Base-by-base conservation (phyloP, 2,329 filamentous ascomycete genomes). In the Aspergillus viridinutans region DNA sequence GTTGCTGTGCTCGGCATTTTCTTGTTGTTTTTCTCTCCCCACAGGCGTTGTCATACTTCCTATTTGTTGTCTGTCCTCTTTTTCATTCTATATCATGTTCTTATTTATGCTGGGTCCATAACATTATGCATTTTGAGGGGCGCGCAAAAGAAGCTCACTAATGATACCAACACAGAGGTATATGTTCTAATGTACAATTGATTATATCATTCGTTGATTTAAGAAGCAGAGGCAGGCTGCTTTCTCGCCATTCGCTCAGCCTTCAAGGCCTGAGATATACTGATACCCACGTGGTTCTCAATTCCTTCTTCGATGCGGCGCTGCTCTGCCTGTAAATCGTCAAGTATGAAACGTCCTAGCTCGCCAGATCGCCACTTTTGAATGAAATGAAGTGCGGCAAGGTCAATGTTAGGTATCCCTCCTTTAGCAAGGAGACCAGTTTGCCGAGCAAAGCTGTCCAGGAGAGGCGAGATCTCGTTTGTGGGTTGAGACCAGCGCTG, bases 341-440 rank as follows among this genome's bases (percentile, higher is more conserved):
- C 94, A 32, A 99, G 79, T 21, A 91, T 76, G 68, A 95, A 94
- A 43, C 77, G 81, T 0, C 92, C 93, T 55, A 97, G 69, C 29
- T 84, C 77, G 1, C 94, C 94, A 25, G 80, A 81, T 52, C 92
- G 83, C 90, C 91, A 99, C 69, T 87, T 84, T 66, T 92, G 87
- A 12, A 97, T 82, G 57, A 96, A 79, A 82, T 90, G 90, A 38
- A 91, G 76, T 2, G 92, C 92, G 1, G 91, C 86, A 7, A 85
- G 85, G 53, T 92, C 87, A 26, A 84, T 75, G 68, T 90, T 87
- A 0, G 88, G 86, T 9, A 81, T 72, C 0, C 90, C 92, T 1
- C 90, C 90, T 61, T 88, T 87, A 49, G 82, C 81, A 52, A 97
- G 74, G 61, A 90, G 85, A 7, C 94, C 94, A 8, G 89, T 90